Evolutionary conservation across 176 grass and related monocot species (phyloP).

Genomic region (Aegilops tauschii): DNA sequence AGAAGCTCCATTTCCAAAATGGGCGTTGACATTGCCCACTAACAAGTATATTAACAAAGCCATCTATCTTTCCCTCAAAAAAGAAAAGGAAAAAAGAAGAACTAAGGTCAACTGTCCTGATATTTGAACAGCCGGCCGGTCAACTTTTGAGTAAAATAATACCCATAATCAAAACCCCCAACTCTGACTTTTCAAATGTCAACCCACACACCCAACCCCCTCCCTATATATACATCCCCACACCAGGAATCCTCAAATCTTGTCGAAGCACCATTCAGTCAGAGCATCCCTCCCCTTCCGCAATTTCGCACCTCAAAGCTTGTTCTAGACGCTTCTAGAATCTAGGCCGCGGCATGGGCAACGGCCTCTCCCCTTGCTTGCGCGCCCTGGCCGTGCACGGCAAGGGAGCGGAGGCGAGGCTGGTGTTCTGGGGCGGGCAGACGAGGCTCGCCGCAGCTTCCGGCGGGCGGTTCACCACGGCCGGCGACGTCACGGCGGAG

Average conservation of each 20-base stretch:
- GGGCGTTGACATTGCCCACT: conserved; percentile 33
- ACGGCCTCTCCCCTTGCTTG: conserved; percentile 59
- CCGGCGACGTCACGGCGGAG: conserved; percentile 56
- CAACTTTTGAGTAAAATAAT: conserved; percentile 26
- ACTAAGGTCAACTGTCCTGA: background rate
- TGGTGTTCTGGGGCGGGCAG: conserved; percentile 74
- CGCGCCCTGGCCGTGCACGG: conserved; percentile 22
- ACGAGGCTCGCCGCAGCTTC: conserved; percentile 18
- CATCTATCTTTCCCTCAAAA: background rate
- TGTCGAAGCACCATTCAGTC: background rate
- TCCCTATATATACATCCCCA: conserved; percentile 34
- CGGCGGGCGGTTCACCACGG: conserved; percentile 25
- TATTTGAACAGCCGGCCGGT: conserved; percentile 22
- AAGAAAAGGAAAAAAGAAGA: background rate
- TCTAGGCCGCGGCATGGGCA: conserved; percentile 56
- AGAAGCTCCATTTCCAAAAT: background rate
- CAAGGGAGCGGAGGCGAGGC: background rate
- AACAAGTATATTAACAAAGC: background rate
- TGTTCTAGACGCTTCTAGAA: conserved; percentile 39
- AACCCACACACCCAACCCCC: conserved; percentile 25
- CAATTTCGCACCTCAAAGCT: background rate
- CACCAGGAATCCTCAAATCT: background rate
- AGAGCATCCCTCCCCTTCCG: background rate
- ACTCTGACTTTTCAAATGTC: conserved; percentile 37
- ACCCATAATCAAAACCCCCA: conserved; percentile 2